Evolutionary conservation across 805 yeast species (phyloP).

Genomic region (Saccharomycopsis sp.): DNA sequence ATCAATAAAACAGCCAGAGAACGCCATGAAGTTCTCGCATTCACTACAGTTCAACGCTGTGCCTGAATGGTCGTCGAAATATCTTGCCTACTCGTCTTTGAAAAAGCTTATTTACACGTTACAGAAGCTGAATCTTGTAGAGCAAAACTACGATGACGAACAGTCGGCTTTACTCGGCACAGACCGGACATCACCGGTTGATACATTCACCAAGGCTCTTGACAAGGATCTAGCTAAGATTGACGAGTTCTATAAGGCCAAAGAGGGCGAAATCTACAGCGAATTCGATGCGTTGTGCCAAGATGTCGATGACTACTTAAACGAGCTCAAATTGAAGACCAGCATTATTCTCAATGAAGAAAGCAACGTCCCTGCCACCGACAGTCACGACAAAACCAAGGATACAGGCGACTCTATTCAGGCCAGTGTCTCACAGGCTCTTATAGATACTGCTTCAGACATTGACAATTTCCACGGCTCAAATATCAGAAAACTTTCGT

Average conservation of each 20-base stretch:
- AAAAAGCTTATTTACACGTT: slow-evolving; percentile 78
- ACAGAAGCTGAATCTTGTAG: slow-evolving; percentile 51
- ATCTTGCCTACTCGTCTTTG: slow-evolving; percentile 81
- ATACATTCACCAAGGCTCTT: slow-evolving; percentile 61
- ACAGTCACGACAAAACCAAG: not conserved
- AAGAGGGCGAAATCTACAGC: slow-evolving; percentile 50
- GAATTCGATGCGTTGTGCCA: slow-evolving; percentile 48
- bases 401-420: slow-evolving; percentile 8
- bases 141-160: slow-evolving; percentile 5
- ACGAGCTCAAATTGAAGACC: slow-evolving; percentile 26
- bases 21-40: slow-evolving; percentile 83
- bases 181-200: slow-evolving; percentile 27
- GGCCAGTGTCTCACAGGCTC: slow-evolving; percentile 13
- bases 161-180: slow-evolving; percentile 6
- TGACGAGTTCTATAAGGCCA: slow-evolving; percentile 63
- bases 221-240: slow-evolving; percentile 73
- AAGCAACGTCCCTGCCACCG: slow-evolving; percentile 19
- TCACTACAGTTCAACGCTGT: slow-evolving; percentile 95
- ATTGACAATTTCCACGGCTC: not conserved
- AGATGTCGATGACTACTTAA: slow-evolving; percentile 49
- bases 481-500: not conserved
- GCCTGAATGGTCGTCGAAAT: slow-evolving; percentile 94
- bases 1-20: no score
- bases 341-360: slow-evolving; percentile 8
- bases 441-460: slow-evolving; percentile 24